Evolutionary conservation across 805 yeast species (phyloP).

Genomic region (Martiniozyma abietophila): DNA sequence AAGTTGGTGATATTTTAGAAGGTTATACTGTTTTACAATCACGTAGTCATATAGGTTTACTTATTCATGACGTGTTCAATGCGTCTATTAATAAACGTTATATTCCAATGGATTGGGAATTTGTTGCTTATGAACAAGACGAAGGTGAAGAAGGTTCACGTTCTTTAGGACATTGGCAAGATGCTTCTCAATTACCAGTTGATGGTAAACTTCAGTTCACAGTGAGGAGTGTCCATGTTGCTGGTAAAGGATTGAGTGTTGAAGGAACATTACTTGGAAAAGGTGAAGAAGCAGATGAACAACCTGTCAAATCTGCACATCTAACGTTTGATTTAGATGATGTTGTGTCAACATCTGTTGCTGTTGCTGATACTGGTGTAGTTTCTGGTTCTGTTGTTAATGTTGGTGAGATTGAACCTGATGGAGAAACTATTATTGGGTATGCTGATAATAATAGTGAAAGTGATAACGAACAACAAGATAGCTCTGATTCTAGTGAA

Average conservation of each 20-base stretch:
- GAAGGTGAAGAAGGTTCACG: conserved; percentile 28
- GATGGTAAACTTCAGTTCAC: conserved; percentile 79
- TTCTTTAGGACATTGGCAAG: conserved; percentile 77
- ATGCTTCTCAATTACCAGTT: conserved; percentile 59
- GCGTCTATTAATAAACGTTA: conserved; percentile 80
- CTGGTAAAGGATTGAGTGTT: conserved; percentile 75
- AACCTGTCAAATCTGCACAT: conserved; percentile 35
- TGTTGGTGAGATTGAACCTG: conserved; percentile 1
- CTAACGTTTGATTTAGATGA: conserved; percentile 31
- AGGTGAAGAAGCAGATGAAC: conserved; percentile 29
- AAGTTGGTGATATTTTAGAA: conserved; percentile 75
- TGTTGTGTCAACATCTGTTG: conserved; percentile 4
- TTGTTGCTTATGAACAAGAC: conserved; percentile 71
- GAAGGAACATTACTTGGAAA: conserved; percentile 76
- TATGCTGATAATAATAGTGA: conserved; percentile 8
- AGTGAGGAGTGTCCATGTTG: conserved; percentile 60
- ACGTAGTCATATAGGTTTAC: conserved; percentile 86
- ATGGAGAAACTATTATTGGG: conserved; percentile 6
- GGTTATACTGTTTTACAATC: conserved; percentile 89
- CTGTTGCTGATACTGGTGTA: conserved; percentile 18
- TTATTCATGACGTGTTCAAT: conserved; percentile 89
- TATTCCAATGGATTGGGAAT: conserved; percentile 83
- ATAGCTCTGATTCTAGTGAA: conserved; percentile 12
- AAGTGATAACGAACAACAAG: conserved; percentile 15
- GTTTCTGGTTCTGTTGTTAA: conserved; percentile 4